Base-by-base conservation (phyloP, 2,329 filamentous ascomycete species). In the Scopulariopsis brevicaulis region DNA sequence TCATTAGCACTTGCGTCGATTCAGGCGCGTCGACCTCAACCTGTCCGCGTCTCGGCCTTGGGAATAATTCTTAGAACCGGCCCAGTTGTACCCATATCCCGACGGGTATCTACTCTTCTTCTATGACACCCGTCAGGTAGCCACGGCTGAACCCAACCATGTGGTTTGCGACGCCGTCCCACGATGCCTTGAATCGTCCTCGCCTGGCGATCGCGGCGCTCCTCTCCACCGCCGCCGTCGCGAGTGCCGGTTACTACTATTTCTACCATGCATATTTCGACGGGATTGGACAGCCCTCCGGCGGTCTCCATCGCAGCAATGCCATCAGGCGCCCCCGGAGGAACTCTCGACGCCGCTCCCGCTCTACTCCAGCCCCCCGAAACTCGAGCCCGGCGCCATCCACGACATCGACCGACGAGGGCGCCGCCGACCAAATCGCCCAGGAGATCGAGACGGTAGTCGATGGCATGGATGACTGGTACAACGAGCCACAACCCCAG, bases 301-400 rank as follows among this genome's bases (percentile, higher is more conserved):
- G 63, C 35, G 68, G 70, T 15, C 71, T 89, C 34, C 85, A 82
- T 63, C 76, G 86, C 61, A 85, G 85, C 66, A 89, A 88, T 69
- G 86, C 86, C 12, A 67, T 89, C 43, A 83, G 85, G 61, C 79
- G 81, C 59, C 66, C 67, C 35, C 75, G 74, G 25, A 67, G 70
- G 28, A 67, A 66, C 28, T 68, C 66, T 15, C 67, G 65, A 40
- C 69, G 68, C 18, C 57, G 54, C 10, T 59, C 53, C 57, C 53
- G 58, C 22, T 56, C 58, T 34, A 56, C 54, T n/a, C 58, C 54
- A 8, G 35, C 54, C 20, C 22, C 51, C 6, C 54, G 53, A 22
- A 65, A 69, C 35, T 53, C 50, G 22, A 58, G 56, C 57, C 67
- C 68, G 35, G 56, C 56, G 11, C 66, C 72, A 24, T 70, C 68